These are phyloP conservation scores for Ocimum tenuiflorum DNA, from an alignment of 257 asterid genomes.

Conservation along the genomic window DNA sequence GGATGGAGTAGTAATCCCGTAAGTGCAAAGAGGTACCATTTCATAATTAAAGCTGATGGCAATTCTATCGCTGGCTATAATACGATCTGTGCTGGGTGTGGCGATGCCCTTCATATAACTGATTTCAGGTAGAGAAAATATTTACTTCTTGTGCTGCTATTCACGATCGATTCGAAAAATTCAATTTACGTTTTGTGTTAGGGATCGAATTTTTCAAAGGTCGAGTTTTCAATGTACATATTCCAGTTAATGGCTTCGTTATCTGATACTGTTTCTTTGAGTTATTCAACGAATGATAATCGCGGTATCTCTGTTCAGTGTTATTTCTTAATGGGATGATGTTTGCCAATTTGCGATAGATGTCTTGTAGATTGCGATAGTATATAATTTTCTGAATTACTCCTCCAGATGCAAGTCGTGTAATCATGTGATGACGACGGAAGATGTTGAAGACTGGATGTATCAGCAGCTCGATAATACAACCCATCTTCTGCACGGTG, in stretches of 20 bases:
- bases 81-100: conserved; percentile 75
- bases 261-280: no score
- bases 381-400: neutral
- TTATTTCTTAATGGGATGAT: neutral
- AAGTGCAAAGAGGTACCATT: conserved; percentile 82
- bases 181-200: no score
- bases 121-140: conserved; percentile 61
- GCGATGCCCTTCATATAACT: conserved; percentile 56
- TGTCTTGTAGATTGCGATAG: neutral
- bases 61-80: conserved; percentile 64
- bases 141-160: neutral
- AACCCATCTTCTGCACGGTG: conserved; percentile 80
- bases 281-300: neutral
- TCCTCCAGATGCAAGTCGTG: conserved; percentile 72
- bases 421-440: conserved; percentile 66
- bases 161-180: no score
- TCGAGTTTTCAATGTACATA: neutral
- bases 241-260: neutral
- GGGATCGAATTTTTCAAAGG: no score
- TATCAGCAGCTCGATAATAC: conserved; percentile 84
- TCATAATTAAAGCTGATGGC: conserved; percentile 86
- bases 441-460: conserved; percentile 92
- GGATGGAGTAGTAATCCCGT: conserved; percentile 97
- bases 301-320: neutral
- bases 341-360: neutral